A percentile compares a stretch with the other conserved stretches of the same genome.
phyloP scores from a whole-genome alignment of 805 yeast genomes.

The Cyberlindnera veronae region DNA sequence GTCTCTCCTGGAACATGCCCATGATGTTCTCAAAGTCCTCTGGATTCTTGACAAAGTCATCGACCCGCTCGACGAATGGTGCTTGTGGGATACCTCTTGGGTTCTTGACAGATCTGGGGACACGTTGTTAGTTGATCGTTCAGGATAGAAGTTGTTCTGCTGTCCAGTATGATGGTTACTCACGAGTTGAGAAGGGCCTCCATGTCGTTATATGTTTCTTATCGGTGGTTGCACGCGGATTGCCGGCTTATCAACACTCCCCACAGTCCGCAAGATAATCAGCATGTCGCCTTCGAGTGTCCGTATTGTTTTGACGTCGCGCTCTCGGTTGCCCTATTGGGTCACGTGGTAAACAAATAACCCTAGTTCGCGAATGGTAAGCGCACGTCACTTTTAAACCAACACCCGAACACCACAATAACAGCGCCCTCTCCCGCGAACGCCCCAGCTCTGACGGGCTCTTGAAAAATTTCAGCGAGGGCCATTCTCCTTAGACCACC shows the following conservation, averaged over 20 bases:
- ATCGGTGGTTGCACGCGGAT: background rate
- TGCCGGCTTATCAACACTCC: background rate
- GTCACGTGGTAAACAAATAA: no score
- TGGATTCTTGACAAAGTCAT: conserved; percentile 61
- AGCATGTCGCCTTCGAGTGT: background rate
- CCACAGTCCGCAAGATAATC: background rate
- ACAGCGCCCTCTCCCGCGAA: background rate
- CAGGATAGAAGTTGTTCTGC: background rate
- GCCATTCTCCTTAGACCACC: conserved; percentile 1
- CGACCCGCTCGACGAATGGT: conserved; percentile 85
- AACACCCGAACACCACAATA: conserved; percentile 15
- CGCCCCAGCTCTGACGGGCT: background rate
- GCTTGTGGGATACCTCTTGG: conserved; percentile 98
- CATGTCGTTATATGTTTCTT: conserved; percentile 11
- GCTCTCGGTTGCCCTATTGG: background rate
- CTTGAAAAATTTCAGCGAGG: conserved; percentile 10
- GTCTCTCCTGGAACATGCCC: conserved; percentile 76
- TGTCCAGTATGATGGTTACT: conserved; percentile 2
- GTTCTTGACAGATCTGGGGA: conserved; percentile 39
- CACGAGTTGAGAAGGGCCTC: conserved; percentile 25
- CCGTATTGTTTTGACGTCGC: background rate
- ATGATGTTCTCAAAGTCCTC: conserved; percentile 70
- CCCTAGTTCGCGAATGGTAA: background rate
- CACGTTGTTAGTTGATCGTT: background rate
- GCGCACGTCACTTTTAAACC: background rate